Conservation (phyloP, 176 grass and related monocot genomes). For the Panicum miliaceum region DNA sequence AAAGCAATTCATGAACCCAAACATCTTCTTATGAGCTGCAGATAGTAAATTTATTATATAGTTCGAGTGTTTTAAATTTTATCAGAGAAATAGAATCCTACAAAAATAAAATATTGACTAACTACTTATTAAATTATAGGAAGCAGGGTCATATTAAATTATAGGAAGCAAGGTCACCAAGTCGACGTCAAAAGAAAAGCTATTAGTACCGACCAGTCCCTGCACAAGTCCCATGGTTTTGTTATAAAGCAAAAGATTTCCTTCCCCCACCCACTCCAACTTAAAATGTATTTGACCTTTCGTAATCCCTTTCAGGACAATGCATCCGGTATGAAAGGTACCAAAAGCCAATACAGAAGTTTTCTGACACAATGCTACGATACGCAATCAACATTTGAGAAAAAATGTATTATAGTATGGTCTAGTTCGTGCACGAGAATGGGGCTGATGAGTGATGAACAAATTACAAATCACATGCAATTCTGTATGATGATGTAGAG, state of each 20-base stretch:
- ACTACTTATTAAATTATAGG: background rate
- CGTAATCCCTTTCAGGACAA: background rate
- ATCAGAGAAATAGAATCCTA: background rate
- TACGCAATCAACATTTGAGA: background rate
- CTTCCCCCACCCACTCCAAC: slow-evolving; percentile 5
- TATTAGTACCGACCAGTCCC: background rate
- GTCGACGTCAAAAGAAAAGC: background rate
- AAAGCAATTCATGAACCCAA: background rate
- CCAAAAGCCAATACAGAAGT: background rate
- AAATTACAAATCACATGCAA: background rate
- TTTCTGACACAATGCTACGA: background rate
- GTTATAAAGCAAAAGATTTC: slow-evolving; percentile 34
- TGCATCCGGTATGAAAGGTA: background rate
- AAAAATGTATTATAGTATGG: background rate
- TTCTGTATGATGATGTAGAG: background rate
- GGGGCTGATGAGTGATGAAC: background rate
- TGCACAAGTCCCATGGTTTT: background rate
- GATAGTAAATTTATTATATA: background rate
- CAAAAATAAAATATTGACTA: background rate
- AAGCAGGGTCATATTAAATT: background rate
- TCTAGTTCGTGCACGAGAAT: background rate
- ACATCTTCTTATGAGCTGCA: background rate
- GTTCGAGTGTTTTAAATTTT: background rate
- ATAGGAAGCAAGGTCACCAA: background rate
- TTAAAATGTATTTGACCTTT: slow-evolving; percentile 28